These are phyloP conservation scores for Fraxinus ornus DNA, from an alignment of 305 asterid species.

Conservation along the genomic window DNA sequence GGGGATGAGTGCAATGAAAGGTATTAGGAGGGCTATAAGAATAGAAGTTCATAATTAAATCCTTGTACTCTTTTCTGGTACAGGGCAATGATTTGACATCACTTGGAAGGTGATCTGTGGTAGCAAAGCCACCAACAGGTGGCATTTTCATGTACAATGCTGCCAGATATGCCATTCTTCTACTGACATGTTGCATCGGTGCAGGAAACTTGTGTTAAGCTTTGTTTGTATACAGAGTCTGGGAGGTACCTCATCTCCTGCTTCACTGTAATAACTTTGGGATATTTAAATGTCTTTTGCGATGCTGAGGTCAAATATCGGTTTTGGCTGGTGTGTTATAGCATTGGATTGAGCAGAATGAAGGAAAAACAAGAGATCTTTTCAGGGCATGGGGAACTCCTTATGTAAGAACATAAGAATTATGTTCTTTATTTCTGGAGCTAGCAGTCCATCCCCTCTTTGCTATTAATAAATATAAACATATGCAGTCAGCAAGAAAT, in stretches of 20 bases:
- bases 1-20: background rate
- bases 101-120: background rate
- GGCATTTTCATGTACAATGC: background rate
- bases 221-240: background rate
- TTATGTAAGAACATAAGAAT: background rate
- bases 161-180: background rate
- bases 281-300: background rate
- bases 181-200: background rate
- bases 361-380: background rate
- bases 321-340: background rate
- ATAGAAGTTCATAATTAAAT: too few species aligned
- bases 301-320: background rate
- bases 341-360: background rate
- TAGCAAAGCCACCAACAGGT: background rate
- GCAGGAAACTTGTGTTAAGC: background rate
- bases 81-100: background rate
- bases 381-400: background rate
- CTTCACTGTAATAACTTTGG: background rate
- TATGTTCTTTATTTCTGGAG: background rate
- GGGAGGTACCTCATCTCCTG: background rate
- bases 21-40: background rate
- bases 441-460: background rate
- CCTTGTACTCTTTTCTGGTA: background rate
- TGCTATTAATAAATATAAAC: background rate
- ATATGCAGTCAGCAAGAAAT: background rate